Conservation (phyloP, 257 asterid species). For the Fraxinus pennsylvanica region DNA sequence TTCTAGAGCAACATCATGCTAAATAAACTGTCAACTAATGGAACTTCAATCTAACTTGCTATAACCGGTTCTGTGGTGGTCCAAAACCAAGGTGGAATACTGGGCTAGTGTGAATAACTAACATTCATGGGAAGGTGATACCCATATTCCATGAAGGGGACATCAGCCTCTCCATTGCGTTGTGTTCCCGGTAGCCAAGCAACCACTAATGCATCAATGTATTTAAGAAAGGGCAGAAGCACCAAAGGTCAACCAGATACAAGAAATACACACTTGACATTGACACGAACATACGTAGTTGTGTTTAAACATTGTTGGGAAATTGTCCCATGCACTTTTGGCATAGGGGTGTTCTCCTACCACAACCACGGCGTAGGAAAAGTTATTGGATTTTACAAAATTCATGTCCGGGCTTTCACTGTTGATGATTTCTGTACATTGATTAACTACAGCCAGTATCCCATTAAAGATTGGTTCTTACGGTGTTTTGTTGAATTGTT, state of each 20-base stretch:
- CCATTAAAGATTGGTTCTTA: conserved; percentile 49
- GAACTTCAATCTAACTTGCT: not conserved
- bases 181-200: conserved; percentile 75
- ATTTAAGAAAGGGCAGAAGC: conserved; percentile 39
- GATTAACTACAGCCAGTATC: conserved; percentile 31
- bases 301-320: conserved; percentile 39
- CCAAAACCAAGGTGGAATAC: conserved; percentile 61
- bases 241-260: conserved; percentile 58
- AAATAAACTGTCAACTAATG: not conserved
- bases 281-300: conserved; percentile 38
- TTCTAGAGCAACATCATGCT: no score
- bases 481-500: conserved; percentile 31
- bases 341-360: conserved; percentile 59
- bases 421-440: conserved; percentile 36
- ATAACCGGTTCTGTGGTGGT: conserved; percentile 29
- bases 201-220: conserved; percentile 57
- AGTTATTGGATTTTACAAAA: conserved; percentile 33
- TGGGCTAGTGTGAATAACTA: conserved; percentile 54
- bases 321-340: conserved; percentile 45
- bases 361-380: conserved; percentile 50
- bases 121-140: conserved; percentile 66
- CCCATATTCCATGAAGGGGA: conserved; percentile 53
- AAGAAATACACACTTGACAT: conserved; percentile 51
- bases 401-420: conserved; percentile 25
- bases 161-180: conserved; percentile 61